Base-by-base conservation (phyloP, 2,329 filamentous ascomycete genomes). In the Aspergillus carbonarius region DNA sequence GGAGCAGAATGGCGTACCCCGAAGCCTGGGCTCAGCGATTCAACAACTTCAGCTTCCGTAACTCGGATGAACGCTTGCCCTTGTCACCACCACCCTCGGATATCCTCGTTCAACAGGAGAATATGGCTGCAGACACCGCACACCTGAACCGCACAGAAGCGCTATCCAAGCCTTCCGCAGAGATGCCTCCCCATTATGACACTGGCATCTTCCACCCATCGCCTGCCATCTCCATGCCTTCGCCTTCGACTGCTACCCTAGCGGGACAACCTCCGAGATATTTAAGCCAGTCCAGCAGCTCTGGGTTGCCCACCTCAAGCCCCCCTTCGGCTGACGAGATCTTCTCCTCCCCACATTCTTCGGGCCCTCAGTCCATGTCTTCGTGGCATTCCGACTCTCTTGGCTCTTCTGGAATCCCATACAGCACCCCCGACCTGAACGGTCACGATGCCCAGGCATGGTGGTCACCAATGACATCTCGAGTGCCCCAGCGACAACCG, bases 1-100 rank as follows among this genome's bases (percentile, higher is more conserved):
- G 79, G 59, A 67, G 65, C 60, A 77, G 68, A 63, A 77, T 75
- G 73, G 71, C 71, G 48, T 76, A 75, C 76, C 67, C 76, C 70
- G 70, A 79, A 51, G 66, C 73, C 48, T 86, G 84, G 83, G 75
- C 78, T 39, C 79, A 82, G 63, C 80, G 82, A 59, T 76, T 85
- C 46, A 79, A 84, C 58, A 80, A 81, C 60, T 83, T 84, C 67
- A 76, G 76, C 60, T 71, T 84, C 44, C 78, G 81, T 49, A 70
- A 76, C 62, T 74, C 79, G 15, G 72, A 79, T 56, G 74, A 78
- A 56, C 68, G 70, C 40, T 66, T 77, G 10, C 74, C 79, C 58
- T 67, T 79, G 13, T 81, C 81, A 20, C 77, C 80, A 42, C 78
- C 79, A 48, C 74, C 75, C 57, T 79, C 80, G 42, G 75, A 76